Base-by-base conservation (phyloP, 2,329 filamentous ascomycete genomes). In the Claviceps cyperi region DNA sequence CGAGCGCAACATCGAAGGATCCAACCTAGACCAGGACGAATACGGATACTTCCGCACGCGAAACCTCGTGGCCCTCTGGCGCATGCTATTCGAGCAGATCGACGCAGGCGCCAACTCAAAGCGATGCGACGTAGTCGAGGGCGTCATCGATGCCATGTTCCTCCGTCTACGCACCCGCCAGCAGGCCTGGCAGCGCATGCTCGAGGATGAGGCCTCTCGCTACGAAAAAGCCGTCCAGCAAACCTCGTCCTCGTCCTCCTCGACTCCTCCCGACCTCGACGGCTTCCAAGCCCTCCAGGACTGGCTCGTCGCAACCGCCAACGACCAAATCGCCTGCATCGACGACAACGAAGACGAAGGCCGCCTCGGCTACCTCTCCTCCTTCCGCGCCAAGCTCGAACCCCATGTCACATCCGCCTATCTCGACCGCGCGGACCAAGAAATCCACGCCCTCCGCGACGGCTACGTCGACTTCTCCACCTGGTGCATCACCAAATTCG, bases 251-350 rank as follows among this genome's bases (percentile, higher is more conserved):
- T 14, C 36, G 14, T 15, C 36, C 14, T 14, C 36, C 14, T 38
- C 5, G 5, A n/a, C 36, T n/a, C n/a, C 36, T 13, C 63, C 73
- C 4, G 79, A 81, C 46, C 66, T 81, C 8, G 79, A 84, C 49
- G 77, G 80, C 15, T 82, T 85, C 60, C 88, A 94, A 64, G 80
- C 84, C 3, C 72, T 95, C 28, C 86, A 94, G 64, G 92, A 98
- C 69, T 98, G 91, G 89, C 83, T 98, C 50, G 82, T 98, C 49
- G 90, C 92, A 44, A 88, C 94, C 51, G 92, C 94, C 58, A 98
- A 98, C 69, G 92, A 98, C 68, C 92, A 98, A 66, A 97, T 98
- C 63, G 90, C 90, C 51, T 96, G 89, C 66, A 95, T 98, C 60
- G 92, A 97, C 65, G 94, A 97, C 62, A 84, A 84, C 57, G 84